Base-by-base conservation (phyloP, 2,329 filamentous ascomycete genomes). In the Claviceps sp. region DNA sequence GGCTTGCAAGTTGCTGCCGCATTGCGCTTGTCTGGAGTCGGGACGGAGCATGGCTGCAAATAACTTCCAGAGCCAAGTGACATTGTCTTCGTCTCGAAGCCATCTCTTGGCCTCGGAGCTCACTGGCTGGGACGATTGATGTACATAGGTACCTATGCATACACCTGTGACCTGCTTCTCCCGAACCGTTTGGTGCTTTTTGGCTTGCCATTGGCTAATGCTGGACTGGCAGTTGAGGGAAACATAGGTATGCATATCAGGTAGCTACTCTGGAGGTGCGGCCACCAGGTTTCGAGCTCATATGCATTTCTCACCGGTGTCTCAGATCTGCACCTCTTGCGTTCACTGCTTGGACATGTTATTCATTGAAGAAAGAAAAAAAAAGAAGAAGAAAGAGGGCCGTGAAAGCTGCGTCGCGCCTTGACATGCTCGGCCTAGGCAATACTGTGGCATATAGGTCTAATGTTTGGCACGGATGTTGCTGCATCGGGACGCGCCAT, bases 271-370 rank as follows among this genome's bases (percentile, higher is more conserved):
- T 7, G 23, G 37, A 17, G 34, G 3, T 37, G 46, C 34, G n/a
- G 45, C 46, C 20, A 49, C 16, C 34, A 16, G 9, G 11, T 16
- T 23, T 43, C 37, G 6, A 22, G 17, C 23, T 38, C 38, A 50
- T 52, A 50, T 52, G 29, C 47, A 47, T 39, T 36, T 44, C 43
- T 52, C 51, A 50, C 51, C 51, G 47, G 42, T 52, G 51, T 52
- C 47, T 50, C 44, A 49, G 45, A 52, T 42, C 29, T n/a, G 40
- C 46, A 47, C 45, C 9, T 39, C 47, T n/a, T 4, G 14, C 46
- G 13, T 45, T 22, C 22, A 39, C 36, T 38, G 22, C 29, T 36
- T 22, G 40, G 20, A 38, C 14, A 3, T 42, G 9, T 37, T 7
- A 3, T 29, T 45, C 11, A 14, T n/a, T 29, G 26, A 29, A 29